Base-by-base conservation (phyloP, 768 basidiomycete genomes). In the Phlebiopsis flavidoalba region DNA sequence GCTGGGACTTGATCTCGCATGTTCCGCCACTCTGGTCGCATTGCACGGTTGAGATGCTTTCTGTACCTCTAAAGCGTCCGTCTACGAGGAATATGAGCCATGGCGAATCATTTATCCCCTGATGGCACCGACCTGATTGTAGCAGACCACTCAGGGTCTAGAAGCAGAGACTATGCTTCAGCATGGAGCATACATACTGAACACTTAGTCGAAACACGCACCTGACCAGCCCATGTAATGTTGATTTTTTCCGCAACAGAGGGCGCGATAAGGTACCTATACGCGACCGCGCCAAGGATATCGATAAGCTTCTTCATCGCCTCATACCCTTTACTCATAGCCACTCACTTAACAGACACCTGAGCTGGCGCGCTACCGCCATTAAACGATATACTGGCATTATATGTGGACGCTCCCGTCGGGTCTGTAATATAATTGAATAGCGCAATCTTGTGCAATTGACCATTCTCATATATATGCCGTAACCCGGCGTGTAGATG, bases 1-100 rank as follows among this genome's bases (percentile, higher is more conserved):
- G 89, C 87, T 40, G 82, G 80, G 43, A 93, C 82, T 12, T 77
- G 54, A 93, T 75, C 24, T 71, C 62, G 72, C 91, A 93, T 0
- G 75, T 74, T 65, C 83, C 82, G 59, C 74, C 72, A 5, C 68
- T 66, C 50, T 75, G 71, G 53, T 75, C 71, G 65, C 79, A 81
- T 4, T 64, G 58, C 37, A 79, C 71, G 1, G 72, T 75, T 31
- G 70, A 57, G 10, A 77, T 76, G 17, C 62, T 52, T 43, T 70
- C 63, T 8, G 65, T 61, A 52, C 76, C 77, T 47, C 71, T 66
- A 21, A 79, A 69, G 51, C 73, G 68, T 1, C 80, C 79, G 64
- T 81, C 78, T 21, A 74, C 31, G 49, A 22, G 11, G 22, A 19
- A 31, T 11, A 31, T n/a, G 7, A 21, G 56, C 11, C 26, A 31